Evolutionary conservation across 257 asterid species (phyloP).

Genomic region (Plantago major): DNA sequence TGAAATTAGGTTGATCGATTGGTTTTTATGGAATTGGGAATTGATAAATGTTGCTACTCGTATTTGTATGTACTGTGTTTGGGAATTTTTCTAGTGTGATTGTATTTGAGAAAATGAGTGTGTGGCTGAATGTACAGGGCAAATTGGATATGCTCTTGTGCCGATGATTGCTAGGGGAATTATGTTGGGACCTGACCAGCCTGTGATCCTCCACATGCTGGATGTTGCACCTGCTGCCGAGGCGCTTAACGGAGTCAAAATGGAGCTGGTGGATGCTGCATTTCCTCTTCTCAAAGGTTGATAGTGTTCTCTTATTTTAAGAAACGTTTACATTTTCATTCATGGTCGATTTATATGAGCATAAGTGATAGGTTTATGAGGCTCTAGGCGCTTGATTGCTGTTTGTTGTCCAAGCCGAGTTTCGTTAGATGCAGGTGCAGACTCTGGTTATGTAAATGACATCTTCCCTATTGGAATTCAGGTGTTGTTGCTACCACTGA

Average conservation of each 20-base stretch:
- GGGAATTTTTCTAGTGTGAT: no score
- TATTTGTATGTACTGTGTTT: no score
- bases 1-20: no score
- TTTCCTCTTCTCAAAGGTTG: conserved; percentile 89
- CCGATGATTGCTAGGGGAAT: conserved; percentile 95
- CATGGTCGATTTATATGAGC: no score
- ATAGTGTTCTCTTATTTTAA: not conserved
- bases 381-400: no score
- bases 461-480: conserved; percentile 23
- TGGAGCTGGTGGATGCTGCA: conserved; percentile 94
- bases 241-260: conserved; percentile 87
- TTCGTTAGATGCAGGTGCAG: not conserved
- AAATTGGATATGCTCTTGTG: conserved; percentile 92
- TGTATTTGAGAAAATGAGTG: no score
- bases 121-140: conserved; percentile 47
- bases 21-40: no score
- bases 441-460: not conserved
- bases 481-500: conserved; percentile 97
- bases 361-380: no score
- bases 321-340: conserved; percentile 1
- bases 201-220: conserved; percentile 91
- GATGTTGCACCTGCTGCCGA: conserved; percentile 89
- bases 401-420: no score
- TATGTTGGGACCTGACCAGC: conserved; percentile 90
- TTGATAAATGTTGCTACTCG: no score